Evolutionary conservation across 2,329 filamentous ascomycete genomes (phyloP), one percentile per base, ranked within the genome.

Genomic region (Penicillium crustosum): DNA sequence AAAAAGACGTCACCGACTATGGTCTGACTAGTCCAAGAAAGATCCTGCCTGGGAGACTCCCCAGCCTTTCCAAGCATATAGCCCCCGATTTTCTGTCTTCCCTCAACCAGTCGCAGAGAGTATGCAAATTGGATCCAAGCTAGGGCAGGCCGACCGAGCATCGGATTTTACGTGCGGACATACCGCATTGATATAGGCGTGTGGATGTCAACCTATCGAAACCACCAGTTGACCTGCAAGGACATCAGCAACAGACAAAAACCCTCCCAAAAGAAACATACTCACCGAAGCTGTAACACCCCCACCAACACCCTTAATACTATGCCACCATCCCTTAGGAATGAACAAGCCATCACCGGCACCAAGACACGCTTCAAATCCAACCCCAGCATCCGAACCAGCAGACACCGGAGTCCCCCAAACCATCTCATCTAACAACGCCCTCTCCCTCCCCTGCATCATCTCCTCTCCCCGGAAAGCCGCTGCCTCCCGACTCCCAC

Each of bases 281-380:
- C 78, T 71, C 65, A 85, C 84, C 56, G 84, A 86, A 60, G 80
- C 85, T 53, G 82, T 87, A 51, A 86, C 80, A 23, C 82, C 79
- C 54, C 78, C 66, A 1, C 83, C 85, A 45, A 81, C 67, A 39
- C 90, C 89, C 69, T 83, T 86, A 54, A 95, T 84, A 70, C 88
- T 90, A 80, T 95, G 91, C 91, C 91, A 95, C 90, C 90, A 94
- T 1, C 89, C 89, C 59, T 85, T 84, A 0, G 91, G 91, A 38
- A 95, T 91, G 71, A 91, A 94, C 9, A 95, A 68, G 0, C 82
- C 86, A 75, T 94, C 89, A 0, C 89, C 90, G 4, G 83, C 78
- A 0, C 77, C 73, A 15, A 97, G 70, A 5, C 76, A 70, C 1
- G 82, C 84, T 68, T 91, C 83, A 61, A 73, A 64, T 66, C 77